Evolutionary conservation across 164 flowering plant genomes (phyloP).

Genomic region (Macadamia integrifolia): DNA sequence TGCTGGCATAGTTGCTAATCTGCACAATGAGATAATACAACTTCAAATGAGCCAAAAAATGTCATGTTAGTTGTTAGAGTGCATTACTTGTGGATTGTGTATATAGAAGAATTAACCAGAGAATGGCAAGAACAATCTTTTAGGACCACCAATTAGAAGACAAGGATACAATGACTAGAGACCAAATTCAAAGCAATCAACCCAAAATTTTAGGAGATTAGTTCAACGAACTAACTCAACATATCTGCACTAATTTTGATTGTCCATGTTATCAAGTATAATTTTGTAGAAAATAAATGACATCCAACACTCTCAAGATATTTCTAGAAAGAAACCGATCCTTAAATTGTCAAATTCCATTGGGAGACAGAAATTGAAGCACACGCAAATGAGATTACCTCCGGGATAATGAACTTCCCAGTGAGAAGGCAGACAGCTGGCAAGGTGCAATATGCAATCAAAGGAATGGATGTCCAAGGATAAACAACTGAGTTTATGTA

Average conservation of each 20-base stretch:
- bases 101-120: too few species aligned
- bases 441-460: constrained; percentile 62
- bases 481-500: constrained; percentile 72
- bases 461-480: constrained; percentile 69
- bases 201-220: too few species aligned
- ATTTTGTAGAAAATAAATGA: neutral
- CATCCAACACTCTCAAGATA: neutral
- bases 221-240: neutral
- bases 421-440: constrained; percentile 77
- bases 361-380: neutral
- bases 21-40: constrained; percentile 24
- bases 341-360: neutral
- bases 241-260: neutral
- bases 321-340: neutral
- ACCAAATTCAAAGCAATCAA: neutral
- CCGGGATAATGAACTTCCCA: constrained; percentile 72
- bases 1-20: constrained; percentile 82
- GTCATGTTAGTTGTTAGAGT: neutral
- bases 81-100: neutral
- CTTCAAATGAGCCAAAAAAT: neutral
- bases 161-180: neutral
- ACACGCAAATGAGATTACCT: constrained; percentile 31
- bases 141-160: neutral
- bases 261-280: neutral
- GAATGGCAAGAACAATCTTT: too few species aligned